phyloP scores from a whole-genome alignment of 192 early-diverging fungal genomes.

The Linnemannia zychae region DNA sequence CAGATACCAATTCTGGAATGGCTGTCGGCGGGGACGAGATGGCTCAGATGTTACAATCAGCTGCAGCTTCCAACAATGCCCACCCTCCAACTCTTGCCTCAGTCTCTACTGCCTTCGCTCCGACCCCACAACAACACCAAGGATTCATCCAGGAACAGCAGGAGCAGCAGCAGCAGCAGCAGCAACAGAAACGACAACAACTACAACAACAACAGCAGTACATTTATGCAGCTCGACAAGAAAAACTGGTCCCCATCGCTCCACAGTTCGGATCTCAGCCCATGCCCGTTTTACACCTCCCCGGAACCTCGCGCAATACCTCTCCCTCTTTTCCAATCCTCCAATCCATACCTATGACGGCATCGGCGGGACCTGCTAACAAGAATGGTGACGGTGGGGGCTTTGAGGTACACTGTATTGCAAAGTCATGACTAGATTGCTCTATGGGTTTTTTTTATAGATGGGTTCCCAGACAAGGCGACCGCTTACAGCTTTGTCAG shows the following conservation, averaged over 20 bases:
- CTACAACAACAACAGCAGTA: background rate
- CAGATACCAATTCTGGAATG: background rate
- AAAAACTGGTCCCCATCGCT: background rate
- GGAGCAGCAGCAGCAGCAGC: background rate
- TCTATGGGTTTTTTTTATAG: no score
- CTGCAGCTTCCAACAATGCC: background rate
- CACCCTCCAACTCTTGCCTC: background rate
- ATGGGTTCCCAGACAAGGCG: no score
- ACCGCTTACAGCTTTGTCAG: no score
- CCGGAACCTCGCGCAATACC: background rate
- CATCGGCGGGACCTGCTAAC: no score
- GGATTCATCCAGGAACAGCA: no score
- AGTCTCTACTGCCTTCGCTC: background rate
- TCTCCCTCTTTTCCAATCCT: background rate
- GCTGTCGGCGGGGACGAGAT: background rate
- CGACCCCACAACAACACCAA: background rate
- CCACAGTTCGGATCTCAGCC: slow-evolving; percentile 5
- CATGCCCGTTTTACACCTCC: background rate
- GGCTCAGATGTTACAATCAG: background rate
- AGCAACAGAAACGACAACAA: background rate
- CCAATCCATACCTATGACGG: no score
- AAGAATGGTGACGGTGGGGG: no score
- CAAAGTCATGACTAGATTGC: no score
- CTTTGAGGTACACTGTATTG: no score
- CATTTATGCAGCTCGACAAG: no score